Base-by-base conservation (phyloP, 73 alveolate species). In the Symbiodinium pilosum region DNA sequence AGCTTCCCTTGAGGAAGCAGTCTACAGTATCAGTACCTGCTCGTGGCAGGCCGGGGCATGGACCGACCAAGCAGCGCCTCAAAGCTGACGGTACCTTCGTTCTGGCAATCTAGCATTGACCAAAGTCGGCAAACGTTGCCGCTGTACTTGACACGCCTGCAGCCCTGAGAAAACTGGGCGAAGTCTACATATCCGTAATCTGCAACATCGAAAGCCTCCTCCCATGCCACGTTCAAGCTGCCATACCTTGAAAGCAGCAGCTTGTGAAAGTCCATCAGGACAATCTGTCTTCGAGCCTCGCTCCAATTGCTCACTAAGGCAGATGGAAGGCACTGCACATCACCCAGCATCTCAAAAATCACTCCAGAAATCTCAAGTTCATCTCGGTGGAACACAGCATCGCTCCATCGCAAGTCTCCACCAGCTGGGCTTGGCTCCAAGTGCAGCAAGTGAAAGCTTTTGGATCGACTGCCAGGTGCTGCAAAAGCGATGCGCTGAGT, bases 121-220 rank as follows among this genome's bases (percentile, higher is more conserved):
- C 94, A 87, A 41, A 87, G 64, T 52, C 94, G 54, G 64, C 75
- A 51, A 28, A 87, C 68, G n/a, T 87, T 87, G n/a, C 94, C 94
- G 40, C 84, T 9, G 64, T 54, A 87, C 42, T 41, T 34, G n/a
- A 83, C 86, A 21, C 69, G 56, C 32, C 71, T 87, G 85, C 94
- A 87, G n/a, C 94, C 86, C n/a, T 56, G 86, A 1, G 77, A n/a
- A 59, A 87, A 87, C 64, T 87, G 84, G 43, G 64, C 71, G 59
- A 87, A 87, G n/a, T 87, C 94, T 32, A 87, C 94, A 11, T 40
- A 34, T 3, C 94, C 94, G 14, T 87, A 81, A 32, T 83, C 94
- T 20, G 38, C 69, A 24, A 87, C 85, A 28, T 87, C 59, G 43
- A n/a, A 54, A 1, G 85, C 85, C 5, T 43, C 94, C 43, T 56